Conservation (phyloP, 2,329 filamentous ascomycete species). For the Stachybotrys chlorohalonatus region DNA sequence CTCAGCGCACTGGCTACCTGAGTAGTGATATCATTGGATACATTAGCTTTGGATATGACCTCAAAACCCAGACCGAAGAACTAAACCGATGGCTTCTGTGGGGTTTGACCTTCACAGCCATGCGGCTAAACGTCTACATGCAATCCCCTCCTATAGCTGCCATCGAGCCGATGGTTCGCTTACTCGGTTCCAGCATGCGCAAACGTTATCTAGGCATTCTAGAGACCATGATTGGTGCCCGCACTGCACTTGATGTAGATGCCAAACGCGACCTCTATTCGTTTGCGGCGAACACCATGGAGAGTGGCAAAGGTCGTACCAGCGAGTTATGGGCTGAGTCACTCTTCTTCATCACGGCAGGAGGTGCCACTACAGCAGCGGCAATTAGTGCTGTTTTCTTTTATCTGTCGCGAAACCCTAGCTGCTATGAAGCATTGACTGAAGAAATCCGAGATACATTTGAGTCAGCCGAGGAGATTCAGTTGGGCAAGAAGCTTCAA, state of each 20-base stretch:
- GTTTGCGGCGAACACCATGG: neutral
- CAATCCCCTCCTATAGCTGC: neutral
- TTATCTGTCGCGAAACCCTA: constrained; percentile 2
- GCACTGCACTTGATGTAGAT: neutral
- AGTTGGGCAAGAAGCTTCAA: neutral
- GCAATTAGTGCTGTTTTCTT: neutral
- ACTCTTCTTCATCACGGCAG: neutral
- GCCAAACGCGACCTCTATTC: neutral
- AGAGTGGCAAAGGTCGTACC: neutral
- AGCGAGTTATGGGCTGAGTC: neutral
- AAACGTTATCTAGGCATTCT: neutral
- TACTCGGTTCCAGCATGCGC: too few species aligned
- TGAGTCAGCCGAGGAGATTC: constrained; percentile 3
- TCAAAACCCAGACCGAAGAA: constrained; percentile 1
- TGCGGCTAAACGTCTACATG: neutral
- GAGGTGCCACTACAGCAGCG: neutral
- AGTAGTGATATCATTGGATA: constrained; percentile 2
- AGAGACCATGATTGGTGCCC: neutral
- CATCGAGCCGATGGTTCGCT: neutral
- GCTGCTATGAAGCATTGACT: neutral
- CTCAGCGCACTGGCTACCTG: neutral
- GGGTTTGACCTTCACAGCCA: neutral
- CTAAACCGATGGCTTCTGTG: neutral
- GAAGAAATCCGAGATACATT: constrained; percentile 1
- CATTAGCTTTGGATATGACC: constrained; percentile 2